Conservation (phyloP, 2,329 filamentous ascomycete species). For the Colletotrichum cuscutae region DNA sequence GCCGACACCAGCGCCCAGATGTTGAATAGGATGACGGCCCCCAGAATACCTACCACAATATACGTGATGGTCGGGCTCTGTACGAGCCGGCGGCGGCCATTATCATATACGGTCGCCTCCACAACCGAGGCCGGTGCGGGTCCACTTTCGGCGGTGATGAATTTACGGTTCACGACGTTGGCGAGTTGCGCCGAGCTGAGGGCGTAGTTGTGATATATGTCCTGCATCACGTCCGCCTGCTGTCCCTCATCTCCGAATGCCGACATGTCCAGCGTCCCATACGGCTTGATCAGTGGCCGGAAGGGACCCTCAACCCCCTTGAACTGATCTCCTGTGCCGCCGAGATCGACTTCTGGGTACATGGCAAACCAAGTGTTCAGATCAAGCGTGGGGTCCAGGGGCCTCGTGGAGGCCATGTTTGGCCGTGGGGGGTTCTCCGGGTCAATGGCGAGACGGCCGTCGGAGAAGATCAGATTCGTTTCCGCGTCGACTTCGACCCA, state of each 20-base stretch:
- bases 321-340: too few relatives aligned
- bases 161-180: not conserved
- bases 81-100: conserved; percentile 5
- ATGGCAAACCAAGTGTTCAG: not conserved
- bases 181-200: conserved; percentile 5
- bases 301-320: not conserved
- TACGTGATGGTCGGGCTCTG: conserved; percentile 16
- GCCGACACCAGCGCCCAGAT: not conserved
- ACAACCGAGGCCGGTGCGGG: not conserved
- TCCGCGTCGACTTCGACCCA: conserved; percentile 8
- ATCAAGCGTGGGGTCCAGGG: not conserved
- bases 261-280: not conserved
- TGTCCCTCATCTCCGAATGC: not conserved
- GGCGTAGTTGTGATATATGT: not conserved
- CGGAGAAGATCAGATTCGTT: not conserved
- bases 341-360: too few relatives aligned
- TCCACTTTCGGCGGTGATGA: not conserved
- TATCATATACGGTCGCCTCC: not conserved
- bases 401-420: not conserved
- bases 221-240: not conserved
- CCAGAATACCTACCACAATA: conserved; percentile 1
- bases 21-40: not conserved
- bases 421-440: conserved; percentile 11
- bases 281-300: not conserved
- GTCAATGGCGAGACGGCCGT: conserved; percentile 9